phyloP scores from a whole-genome alignment of 495 filamentous ascomycete species.

The Xylaria curta region DNA sequence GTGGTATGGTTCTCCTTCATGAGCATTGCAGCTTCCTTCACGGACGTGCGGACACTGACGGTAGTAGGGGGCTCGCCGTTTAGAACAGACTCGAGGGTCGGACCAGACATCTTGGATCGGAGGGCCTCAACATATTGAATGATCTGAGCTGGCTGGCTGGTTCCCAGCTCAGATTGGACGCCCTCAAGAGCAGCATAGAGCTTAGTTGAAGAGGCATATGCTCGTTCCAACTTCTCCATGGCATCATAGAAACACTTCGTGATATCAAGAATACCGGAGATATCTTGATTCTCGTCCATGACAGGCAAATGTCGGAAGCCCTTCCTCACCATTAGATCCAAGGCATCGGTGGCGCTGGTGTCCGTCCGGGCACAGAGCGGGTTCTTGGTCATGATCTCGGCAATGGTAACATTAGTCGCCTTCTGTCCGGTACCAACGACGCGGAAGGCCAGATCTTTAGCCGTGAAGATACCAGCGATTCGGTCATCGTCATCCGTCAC shows the following conservation, averaged over 20 bases:
- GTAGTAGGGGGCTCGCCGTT: slow-evolving; percentile 91
- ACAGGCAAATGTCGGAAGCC: slow-evolving; percentile 97
- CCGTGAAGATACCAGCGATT: slow-evolving; percentile 98
- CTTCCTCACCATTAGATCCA: slow-evolving; percentile 97
- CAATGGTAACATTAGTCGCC: slow-evolving; percentile 86
- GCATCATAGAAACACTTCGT: slow-evolving; percentile 99
- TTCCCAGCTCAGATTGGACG: slow-evolving; percentile 96
- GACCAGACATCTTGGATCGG: slow-evolving; percentile 95
- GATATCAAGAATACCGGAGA: slow-evolving; percentile 97
- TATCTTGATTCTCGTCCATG: slow-evolving; percentile 99
- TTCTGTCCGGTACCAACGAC: slow-evolving; percentile 95
- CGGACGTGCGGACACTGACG: slow-evolving; percentile 92
- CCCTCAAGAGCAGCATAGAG: slow-evolving; percentile 97
- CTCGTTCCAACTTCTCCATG: slow-evolving; percentile 98
- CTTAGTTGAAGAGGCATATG: slow-evolving; percentile 94
- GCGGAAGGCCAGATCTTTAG: slow-evolving; percentile 97
- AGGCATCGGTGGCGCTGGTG: slow-evolving; percentile 95
- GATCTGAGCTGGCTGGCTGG: slow-evolving; percentile 96
- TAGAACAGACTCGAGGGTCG: slow-evolving; percentile 92
- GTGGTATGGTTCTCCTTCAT: slow-evolving; percentile 99
- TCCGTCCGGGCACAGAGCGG: slow-evolving; percentile 96
- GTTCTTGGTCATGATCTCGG: slow-evolving; percentile 99
- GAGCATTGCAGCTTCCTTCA: slow-evolving; percentile 89
- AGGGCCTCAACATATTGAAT: slow-evolving; percentile 98
- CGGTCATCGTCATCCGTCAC: slow-evolving; percentile 98